These are phyloP conservation scores for Rhodocollybia butyracea DNA, from an alignment of 768 basidiomycete species.

Conservation along the genomic window DNA sequence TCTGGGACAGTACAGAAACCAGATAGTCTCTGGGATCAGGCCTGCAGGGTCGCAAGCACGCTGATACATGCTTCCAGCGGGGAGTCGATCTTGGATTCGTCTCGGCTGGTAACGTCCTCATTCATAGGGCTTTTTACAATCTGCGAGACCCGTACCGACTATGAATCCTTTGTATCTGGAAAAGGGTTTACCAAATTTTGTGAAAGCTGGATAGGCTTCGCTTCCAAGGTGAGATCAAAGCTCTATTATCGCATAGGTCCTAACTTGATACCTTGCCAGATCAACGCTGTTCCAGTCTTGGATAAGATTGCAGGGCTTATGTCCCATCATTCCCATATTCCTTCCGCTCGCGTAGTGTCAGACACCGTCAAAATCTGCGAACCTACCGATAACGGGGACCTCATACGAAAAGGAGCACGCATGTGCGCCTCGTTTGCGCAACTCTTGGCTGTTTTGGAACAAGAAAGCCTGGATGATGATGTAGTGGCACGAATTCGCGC, in stretches of 20 bases:
- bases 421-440: constrained; percentile 43
- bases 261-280: constrained; percentile 26
- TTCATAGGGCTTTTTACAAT: constrained; percentile 42
- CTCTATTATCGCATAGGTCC: background rate
- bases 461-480: background rate
- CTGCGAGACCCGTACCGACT: constrained; percentile 34
- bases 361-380: constrained; percentile 13
- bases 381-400: constrained; percentile 2
- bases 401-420: constrained; percentile 35
- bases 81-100: constrained; percentile 24
- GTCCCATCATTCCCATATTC: constrained; percentile 11
- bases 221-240: constrained; percentile 48
- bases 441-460: constrained; percentile 36
- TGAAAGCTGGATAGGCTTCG: constrained; percentile 70
- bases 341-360: constrained; percentile 7
- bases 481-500: background rate
- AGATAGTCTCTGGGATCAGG: constrained; percentile 70
- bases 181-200: constrained; percentile 60
- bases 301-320: constrained; percentile 46
- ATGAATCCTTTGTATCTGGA: constrained; percentile 41
- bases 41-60: constrained; percentile 43
- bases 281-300: constrained; percentile 42
- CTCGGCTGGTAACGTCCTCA: constrained; percentile 34
- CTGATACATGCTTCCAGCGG: constrained; percentile 33
- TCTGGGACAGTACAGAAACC: constrained; percentile 44